A percentile compares a stretch with the other conserved stretches of the same genome.
phyloP scores from a whole-genome alignment of 2,329 filamentous ascomycete genomes.

The Sphaerulina musiva region DNA sequence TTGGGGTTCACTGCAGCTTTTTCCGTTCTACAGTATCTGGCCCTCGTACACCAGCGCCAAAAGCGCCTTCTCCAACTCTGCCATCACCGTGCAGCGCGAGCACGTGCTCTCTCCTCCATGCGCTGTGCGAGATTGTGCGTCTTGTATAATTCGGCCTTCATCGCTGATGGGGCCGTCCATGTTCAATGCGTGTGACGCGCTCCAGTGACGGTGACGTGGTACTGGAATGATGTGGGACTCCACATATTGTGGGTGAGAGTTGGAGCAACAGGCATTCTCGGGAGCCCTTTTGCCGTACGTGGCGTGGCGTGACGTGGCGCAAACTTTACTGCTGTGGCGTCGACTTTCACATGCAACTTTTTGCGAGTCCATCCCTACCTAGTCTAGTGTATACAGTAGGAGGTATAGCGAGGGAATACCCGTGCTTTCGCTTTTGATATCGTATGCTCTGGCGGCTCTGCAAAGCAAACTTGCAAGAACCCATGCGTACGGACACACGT shows the following conservation, averaged over 20 bases:
- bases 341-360: background rate
- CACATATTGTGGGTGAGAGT: background rate
- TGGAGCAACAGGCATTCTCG: background rate
- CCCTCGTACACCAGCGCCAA: background rate
- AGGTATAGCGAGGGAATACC: no score
- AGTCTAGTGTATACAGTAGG: no score
- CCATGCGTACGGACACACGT: no score
- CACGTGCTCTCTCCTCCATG: background rate
- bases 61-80: background rate
- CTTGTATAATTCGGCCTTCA: background rate
- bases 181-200: background rate
- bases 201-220: slow-evolving; percentile 2
- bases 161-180: background rate
- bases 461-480: no score
- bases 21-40: background rate
- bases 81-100: background rate
- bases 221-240: background rate
- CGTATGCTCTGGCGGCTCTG: no score
- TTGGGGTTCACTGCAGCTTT: slow-evolving; percentile 4
- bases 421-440: no score
- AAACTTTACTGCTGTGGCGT: background rate
- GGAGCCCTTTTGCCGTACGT: background rate
- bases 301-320: no score
- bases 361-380: no score
- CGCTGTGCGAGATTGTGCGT: background rate